Base-by-base conservation (phyloP, 176 grass and related monocot genomes). In the Cenchrus fungigraminus region DNA sequence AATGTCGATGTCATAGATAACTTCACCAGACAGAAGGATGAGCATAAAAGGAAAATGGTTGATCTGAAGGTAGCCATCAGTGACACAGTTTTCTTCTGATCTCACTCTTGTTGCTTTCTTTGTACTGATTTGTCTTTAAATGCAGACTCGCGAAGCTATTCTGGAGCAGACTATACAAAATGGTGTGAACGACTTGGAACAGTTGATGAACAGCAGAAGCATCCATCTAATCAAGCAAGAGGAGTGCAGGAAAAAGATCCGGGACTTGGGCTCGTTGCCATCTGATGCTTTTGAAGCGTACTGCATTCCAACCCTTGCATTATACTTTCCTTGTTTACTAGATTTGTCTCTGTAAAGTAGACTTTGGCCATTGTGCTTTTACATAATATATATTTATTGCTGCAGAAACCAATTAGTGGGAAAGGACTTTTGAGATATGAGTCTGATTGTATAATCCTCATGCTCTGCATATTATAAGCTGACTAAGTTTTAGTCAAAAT, bases 241-340 rank as follows among this genome's bases (percentile, higher is more conserved):
- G 20, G 93, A 98, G 28, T 95, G 91, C 78, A 88, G 88, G 89
- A 98, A 92, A 80, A 98, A 98, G 76, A 95, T 98, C 32, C 87
- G 93, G 74, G 95, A 95, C 73, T 82, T 98, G 76, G 95, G 95
- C 42, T 93, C 91, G 25, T 90, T 98, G 85, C 95, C 95, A 74
- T 87, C 88, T 74, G 89, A 93, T 87, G 89, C 92, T 80, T 98
- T 95, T 86, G 95, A 98, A 77, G 88, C 68, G 93, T 98, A 95
- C 74, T 65, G 15, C 37, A 82, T 85, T 84, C 59, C 68, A 12
- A 9, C 42, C n/a, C 40, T 78, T 61, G 17, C 20, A 8, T n/a
- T 28, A 71, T 50, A 31, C 9, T 84, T 65, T 51, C 9, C 71
- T 65, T 75, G 3, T 20, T 54, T 53, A 9, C 3, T 25, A 22